Percentiles rank a stretch among this genome's conserved stretches.
These are phyloP conservation scores for Vickermania ingenoplastis DNA, from an alignment of 208 protist genomes.

Conservation along the genomic window DNA sequence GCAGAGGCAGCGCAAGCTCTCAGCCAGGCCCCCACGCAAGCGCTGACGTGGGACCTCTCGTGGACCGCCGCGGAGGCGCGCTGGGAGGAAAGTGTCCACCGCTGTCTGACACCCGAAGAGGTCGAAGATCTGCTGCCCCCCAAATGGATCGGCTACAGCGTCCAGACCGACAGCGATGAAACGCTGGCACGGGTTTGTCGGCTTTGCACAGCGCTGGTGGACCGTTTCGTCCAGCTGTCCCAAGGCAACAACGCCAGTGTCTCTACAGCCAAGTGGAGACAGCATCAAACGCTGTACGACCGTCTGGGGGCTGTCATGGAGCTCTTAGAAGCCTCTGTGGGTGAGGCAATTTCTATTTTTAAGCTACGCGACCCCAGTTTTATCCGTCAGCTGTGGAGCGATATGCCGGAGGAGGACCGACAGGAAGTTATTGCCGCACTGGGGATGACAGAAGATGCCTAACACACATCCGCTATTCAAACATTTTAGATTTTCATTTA, in stretches of 20 bases:
- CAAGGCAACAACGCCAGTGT: conserved; percentile 62
- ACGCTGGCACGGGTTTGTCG: conserved; percentile 80
- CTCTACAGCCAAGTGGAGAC: conserved; percentile 82
- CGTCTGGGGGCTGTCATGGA: conserved; percentile 80
- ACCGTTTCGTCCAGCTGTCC: conserved; percentile 71
- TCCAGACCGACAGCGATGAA: conserved; percentile 75
- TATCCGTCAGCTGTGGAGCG: conserved; percentile 68
- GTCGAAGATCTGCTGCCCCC: conserved; percentile 76
- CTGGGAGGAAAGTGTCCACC: conserved; percentile 68
- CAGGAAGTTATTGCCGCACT: conserved; percentile 72
- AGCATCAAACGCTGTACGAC: conserved; percentile 68
- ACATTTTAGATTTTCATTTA: no score
- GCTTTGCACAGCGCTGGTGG: conserved; percentile 82
- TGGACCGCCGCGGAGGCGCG: conserved; percentile 72
- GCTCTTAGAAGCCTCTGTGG: conserved; percentile 78
- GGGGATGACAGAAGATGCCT: conserved; percentile 18
- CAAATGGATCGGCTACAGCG: conserved; percentile 84
- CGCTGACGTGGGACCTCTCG: conserved; percentile 71
- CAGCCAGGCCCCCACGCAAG: conserved; percentile 23
- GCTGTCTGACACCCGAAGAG: conserved; percentile 72
- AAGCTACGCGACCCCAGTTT: conserved; percentile 71
- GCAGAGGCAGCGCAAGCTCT: conserved; percentile 53
- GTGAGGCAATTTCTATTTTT: conserved; percentile 77
- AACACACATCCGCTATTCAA: no score
- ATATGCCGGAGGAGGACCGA: conserved; percentile 79